Evolutionary conservation across 208 protist genomes (phyloP), one percentile per base, ranked within the genome.

Genomic region (Leishmania amazonensis): DNA sequence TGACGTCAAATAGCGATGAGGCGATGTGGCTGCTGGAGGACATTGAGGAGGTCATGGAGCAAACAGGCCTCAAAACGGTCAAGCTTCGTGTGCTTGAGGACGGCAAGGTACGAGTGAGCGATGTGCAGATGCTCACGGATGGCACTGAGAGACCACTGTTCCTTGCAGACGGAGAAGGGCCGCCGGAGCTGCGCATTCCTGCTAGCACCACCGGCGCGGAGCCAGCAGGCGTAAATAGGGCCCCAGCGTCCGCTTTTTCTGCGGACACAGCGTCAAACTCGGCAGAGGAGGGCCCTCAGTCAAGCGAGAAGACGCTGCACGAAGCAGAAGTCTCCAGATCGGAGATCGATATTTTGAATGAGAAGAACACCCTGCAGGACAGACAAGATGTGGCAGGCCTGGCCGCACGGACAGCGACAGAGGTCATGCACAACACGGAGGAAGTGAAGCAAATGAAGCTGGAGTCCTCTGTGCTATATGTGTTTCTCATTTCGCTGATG

Each of bases 361-460:
- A 90, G 9, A 97, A 95, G 78, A 71, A 97, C 77, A 95, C 83
- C 1, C 72, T 97, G 21, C 94, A 94, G 47, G 89, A 95, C 49
- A 86, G 94, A 28, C 45, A 71, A 1, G 94, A 97, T 80, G 94
- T 97, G 3, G 94, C 94, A 35, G 94, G 92, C 13, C 74, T 96
- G 38, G 94, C 92, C 1, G 85, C 94, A 40, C 86, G 92, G 7
- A 92, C 92, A 1, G 94, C 94, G 3, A 97, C 91, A 15, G 92
- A 95, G 83, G 90, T 95, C 60, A 97, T 97, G 94, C 92, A 93
- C 76, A 97, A 97, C 75, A 97, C 94, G 3, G 87, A 93, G 65
- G 89, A 94, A 75, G 85, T 88, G 68, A 89, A 90, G 77, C 81
- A 92, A 70, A 91, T 95, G 73, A 85, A 87, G 70, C 77, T 92